A percentile compares a stretch with the other conserved stretches of the same genome.
Conservation (phyloP, 1,284 basidiomycete genomes). For the Rhizopogon parksii region DNA sequence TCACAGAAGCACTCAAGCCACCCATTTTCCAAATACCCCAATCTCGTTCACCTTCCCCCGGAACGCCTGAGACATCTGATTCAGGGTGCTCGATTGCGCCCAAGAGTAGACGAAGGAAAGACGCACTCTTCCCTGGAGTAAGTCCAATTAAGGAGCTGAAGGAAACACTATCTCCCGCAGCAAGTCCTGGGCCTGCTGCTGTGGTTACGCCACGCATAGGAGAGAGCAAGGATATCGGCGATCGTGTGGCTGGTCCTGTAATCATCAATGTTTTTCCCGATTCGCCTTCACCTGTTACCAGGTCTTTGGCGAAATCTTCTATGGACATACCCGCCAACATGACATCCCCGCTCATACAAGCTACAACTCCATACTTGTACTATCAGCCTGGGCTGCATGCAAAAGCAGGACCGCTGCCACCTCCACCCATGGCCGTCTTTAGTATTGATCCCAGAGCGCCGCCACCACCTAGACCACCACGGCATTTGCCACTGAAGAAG, state of each 20-base stretch:
- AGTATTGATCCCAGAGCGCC: conserved; percentile 37
- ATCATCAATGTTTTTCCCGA: conserved; percentile 38
- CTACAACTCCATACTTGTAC: conserved; percentile 39
- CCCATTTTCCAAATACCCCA: conserved; percentile 50
- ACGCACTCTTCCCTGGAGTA: conserved; percentile 27
- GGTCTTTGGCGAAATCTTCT: background rate
- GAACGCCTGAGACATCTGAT: conserved; percentile 29
- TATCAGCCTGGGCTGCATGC: conserved; percentile 65
- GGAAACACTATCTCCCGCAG: conserved; percentile 10
- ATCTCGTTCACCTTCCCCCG: conserved; percentile 42
- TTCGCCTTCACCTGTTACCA: conserved; percentile 16
- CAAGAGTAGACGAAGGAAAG: conserved; percentile 27
- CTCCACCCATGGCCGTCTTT: conserved; percentile 53
- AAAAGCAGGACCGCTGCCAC: conserved; percentile 64
- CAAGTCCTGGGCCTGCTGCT: conserved; percentile 17
- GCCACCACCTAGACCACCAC: conserved; percentile 61
- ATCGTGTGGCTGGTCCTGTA: conserved; percentile 54
- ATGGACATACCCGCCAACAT: conserved; percentile 15
- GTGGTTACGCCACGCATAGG: conserved; percentile 51
- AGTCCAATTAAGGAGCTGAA: conserved; percentile 27
- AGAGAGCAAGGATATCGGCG: conserved; percentile 46
- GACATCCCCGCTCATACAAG: conserved; percentile 22
- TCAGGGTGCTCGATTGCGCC: conserved; percentile 22
- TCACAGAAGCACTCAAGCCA: conserved; percentile 26
- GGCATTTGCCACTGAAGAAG: conserved; percentile 45